Evolutionary conservation across 2,329 filamentous ascomycete species (phyloP), one percentile per base, ranked within the genome.

Genomic region (Exutisphaerella laricina): DNA sequence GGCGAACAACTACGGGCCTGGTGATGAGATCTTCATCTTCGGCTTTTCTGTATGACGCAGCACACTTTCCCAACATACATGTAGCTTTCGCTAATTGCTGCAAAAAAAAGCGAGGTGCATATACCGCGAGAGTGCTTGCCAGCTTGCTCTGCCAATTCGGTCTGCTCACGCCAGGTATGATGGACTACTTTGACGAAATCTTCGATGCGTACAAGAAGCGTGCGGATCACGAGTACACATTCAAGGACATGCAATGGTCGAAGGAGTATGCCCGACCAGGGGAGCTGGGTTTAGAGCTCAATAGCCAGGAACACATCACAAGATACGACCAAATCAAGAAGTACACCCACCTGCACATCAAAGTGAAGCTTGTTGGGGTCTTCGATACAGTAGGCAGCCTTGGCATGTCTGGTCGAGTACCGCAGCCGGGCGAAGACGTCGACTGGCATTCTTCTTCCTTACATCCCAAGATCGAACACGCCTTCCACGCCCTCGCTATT

Each of bases 401-500:
- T 3, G 56, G 56, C 8, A 48, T 58, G 26, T 43, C 41, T 16
- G 47, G 50, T 2, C 39, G 40, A 12, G 38, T 49, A 1, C 33
- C 26, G 1, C 49, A 51, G 18, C 49, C 49, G 3, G 49, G 49
- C 7, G 38, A 45, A 31, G 46, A 49, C 21, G 18, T 39, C 1
- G 43, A 45, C 12, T 51, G 43, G 43, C 46, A 42, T 41, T 51
- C 16, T 18, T 55, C 46, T 41, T 48, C 38, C 26, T 48, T 42
- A 25, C 48, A 45, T 12, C 54, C 40, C 4, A 54, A 57, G 17
- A 61, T 76, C 5, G 68, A 73, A 26, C 67, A 75, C 44, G 73
- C 72, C 1, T 76, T 75, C 47, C 73, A 77, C 32, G 73, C 72
- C 0, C 59, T 77, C 1, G 72, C 72, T 2, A 62, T 77, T 0